Base-by-base conservation (phyloP, 83 land plant species). In the Diphasiastrum complanatum region DNA sequence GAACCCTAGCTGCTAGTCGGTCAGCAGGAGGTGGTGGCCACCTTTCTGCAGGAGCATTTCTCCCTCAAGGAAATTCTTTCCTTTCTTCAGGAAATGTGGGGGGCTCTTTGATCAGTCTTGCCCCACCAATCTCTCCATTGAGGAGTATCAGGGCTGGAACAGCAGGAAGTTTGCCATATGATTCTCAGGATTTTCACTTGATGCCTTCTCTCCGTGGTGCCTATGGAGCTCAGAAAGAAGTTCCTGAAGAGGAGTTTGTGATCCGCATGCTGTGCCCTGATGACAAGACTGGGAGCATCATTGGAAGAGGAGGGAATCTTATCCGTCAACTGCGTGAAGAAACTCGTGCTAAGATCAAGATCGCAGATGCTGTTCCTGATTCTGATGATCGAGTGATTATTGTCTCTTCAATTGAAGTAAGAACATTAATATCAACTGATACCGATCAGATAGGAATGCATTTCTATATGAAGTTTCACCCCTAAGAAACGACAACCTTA, bases 331-430 rank as follows among this genome's bases (percentile, higher is more conserved):
- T 83, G 31, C 59, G 75, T 60, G 68, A 76, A 51, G 78, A 83
- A 31, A 69, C 80, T 14, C 78, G 80, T 29, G 69, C 83, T 1
- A 61, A 51, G 40, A 73, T 83, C 12, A 73, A 73, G 47, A 76
- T 83, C 51, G 65, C 67, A 19, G 73, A 76, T 35, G 55, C 68
- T 32, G 45, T 60, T 20, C 35, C 72, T 34, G 80, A 66, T 1
- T 67, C 73, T 5, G 86, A 79, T 16, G 86, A 83, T 37, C 68
- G 80, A 38, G 73, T 80, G 22, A 75, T 82, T 67, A 41, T 69
- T 46, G 69, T 78, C 29, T 74, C 82, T 12, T 59, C 75, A 22
- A 61, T 40, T 20, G 84, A 81, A 75, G 84, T 81, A n/a, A 47
- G 18, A 24, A 5, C 6, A 6, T 48, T 48, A 55, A 20, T 27